Evolutionary conservation across 345 rosid genomes (phyloP), one percentile per base, ranked within the genome.

Genomic region (Populus nigra): DNA sequence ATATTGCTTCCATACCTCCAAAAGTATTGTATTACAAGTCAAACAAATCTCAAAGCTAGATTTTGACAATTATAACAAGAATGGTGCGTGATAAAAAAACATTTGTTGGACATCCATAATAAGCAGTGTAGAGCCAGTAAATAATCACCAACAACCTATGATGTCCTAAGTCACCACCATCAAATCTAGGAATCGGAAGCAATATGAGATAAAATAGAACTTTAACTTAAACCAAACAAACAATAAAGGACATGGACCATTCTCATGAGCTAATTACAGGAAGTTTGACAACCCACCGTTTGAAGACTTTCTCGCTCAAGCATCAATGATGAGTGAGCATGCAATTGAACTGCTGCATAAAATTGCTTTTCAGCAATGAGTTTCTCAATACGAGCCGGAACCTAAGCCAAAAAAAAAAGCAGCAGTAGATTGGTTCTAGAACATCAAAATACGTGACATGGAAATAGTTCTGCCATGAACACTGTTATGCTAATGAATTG

Each of bases 241-340:
- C 69, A 69, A 55, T 16, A 8, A 63, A 23, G 23, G 23, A 65
- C 22, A 75, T 33, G 73, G 57, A 57, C 49, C 23, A 17, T 22
- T 62, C 22, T 27, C 12, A 22, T 68, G 38, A 49, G 43, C 23
- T 22, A 31, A 55, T 50, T 41, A 17, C 23, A 69, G 18, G 65
- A 71, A 73, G 31, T 27, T 65, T 77, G 67, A 77, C 71, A 80
- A 75, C 86, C 74, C 88, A 93, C 99, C 86, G 88, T 87, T 86
- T 93, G 98, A 83, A 95, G 98, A 79, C 99, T 98, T 86, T 95
- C 98, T 73, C 98, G 89, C 87, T 95, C 98, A 77, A 95, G 99
- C 99, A 95, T 93, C 85, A 92, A 72, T 71, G 91, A 72, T 41
- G 97, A 95, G 72, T 92, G 98, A 79, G 85, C 88, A 80, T 87